Base-by-base conservation (phyloP, 257 asterid species). In the Penstemon newberryi region DNA sequence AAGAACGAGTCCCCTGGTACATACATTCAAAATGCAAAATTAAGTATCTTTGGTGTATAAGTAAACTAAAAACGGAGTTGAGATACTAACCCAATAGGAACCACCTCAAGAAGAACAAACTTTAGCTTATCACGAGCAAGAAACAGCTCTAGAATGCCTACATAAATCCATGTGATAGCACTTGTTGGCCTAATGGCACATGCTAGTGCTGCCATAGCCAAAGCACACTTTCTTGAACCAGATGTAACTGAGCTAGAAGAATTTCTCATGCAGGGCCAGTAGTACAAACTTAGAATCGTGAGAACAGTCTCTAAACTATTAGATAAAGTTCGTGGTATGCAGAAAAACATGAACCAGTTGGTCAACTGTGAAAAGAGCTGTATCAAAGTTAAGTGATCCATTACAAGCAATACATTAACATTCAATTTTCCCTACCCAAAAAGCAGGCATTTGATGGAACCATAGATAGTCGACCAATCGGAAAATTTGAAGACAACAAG, bases 271-370 rank as follows among this genome's bases (percentile, higher is more conserved):
- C 93, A 94, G 66, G 99, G 96, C 97, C 99, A 94, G 79, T 89
- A 81, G 76, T 84, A 91, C 47, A 94, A 82, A 80, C 96, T 89
- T 81, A 88, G 91, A 38, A 91, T 7, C 7, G 96, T 91, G 58
- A 94, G 93, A 77, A 91, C 85, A 9, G 96, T 87, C 83, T 94
- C 99, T 81, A 94, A 73, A 76, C 92, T 78, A 80, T 94, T 94
- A 39, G 98, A 91, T 7, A 89, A 74, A 40, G 97, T 89, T 49
- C 96, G 96, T 11, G 96, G 82, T 68, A 94, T 84, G 82, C 96
- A 94, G 88, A 84, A 94, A 75, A 91, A 89, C 91, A 89, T 85
- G 84, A 94, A 94, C 97, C 99, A 94, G 88, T 94, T 94, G 59
- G 82, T 76, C 69, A 94, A 68, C 83, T 84, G 89, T 19, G 90